Evolutionary conservation across 139 green algal genomes (phyloP).

Genomic region (Pleodorina starrii): DNA sequence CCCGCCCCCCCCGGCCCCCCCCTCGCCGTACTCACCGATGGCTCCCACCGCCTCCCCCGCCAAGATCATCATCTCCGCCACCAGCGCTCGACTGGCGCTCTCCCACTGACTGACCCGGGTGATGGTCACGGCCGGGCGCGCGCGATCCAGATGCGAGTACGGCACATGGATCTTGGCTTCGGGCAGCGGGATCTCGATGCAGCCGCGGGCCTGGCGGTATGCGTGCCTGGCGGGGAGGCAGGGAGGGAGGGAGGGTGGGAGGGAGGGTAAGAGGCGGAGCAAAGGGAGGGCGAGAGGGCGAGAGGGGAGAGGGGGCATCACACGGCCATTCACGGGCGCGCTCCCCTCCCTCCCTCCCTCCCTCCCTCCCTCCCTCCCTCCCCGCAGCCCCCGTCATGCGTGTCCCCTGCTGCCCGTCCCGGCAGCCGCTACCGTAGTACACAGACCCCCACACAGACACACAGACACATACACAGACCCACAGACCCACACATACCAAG

Average conservation of each 20-base stretch:
- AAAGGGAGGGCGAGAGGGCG: not conserved
- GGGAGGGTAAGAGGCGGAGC: not conserved
- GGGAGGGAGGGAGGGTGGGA: not conserved
- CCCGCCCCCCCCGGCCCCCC: no score
- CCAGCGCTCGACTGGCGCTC: constrained; percentile 65
- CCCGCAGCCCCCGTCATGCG: no score
- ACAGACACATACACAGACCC: no score
- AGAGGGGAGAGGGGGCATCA: no score
- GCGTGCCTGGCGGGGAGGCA: constrained; percentile 41
- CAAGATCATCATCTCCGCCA: constrained; percentile 94
- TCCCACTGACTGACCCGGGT: constrained; percentile 47
- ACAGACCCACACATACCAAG: no score
- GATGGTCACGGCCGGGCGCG: constrained; percentile 46
- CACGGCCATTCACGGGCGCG: no score
- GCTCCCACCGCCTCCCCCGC: constrained; percentile 74
- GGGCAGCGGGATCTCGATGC: constrained; percentile 77
- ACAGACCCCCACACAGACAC: no score
- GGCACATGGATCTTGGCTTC: constrained; percentile 71
- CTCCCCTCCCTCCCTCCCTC: no score
- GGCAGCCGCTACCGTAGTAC: no score
- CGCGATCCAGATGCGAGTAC: constrained; percentile 29
- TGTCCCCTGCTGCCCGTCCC: no score
- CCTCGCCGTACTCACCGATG: constrained; percentile 69
- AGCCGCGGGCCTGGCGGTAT: constrained; percentile 67
- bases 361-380: no score